Evolutionary conservation across 192 early-diverging fungal species (phyloP).

Genomic region (Hyaloraphidium curvatum): DNA sequence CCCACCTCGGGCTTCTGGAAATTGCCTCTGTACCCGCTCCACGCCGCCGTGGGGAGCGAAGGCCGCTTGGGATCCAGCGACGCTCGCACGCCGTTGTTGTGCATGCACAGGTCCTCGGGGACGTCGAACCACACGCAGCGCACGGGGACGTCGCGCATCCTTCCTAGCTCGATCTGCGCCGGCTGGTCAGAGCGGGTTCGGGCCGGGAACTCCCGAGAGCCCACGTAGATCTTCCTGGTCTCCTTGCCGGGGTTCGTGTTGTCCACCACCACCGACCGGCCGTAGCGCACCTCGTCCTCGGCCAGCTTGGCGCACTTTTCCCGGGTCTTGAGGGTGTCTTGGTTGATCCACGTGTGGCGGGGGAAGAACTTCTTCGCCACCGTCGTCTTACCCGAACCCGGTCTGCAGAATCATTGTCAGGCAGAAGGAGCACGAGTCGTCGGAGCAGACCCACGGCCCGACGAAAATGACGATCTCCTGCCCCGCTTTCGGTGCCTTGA

Average conservation of each 20-base stretch:
- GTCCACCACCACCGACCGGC: conserved; percentile 52
- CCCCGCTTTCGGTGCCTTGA: no score
- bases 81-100: conserved; percentile 60
- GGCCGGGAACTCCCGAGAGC: conserved; percentile 15
- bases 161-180: neutral
- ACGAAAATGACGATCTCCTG: no score
- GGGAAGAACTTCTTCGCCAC: no score
- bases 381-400: no score
- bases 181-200: neutral
- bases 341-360: no score
- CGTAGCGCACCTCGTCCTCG: conserved; percentile 24
- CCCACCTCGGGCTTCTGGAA: conserved; percentile 21
- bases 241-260: conserved; percentile 61
- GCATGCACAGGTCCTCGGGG: conserved; percentile 35
- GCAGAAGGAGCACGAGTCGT: no score
- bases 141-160: conserved; percentile 24
- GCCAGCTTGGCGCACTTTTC: conserved; percentile 50
- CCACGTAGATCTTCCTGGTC: conserved; percentile 41
- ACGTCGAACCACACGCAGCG: conserved; percentile 41
- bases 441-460: no score
- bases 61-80: conserved; percentile 15
- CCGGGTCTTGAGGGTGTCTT: conserved; percentile 58
- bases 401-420: no score
- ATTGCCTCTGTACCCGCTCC: conserved; percentile 20
- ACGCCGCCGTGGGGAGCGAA: conserved; percentile 35